Percentiles rank a stretch among this genome's conserved stretches.
phyloP scores from a whole-genome alignment of 2,329 filamentous ascomycete species.

The Aspergillus persii region DNA sequence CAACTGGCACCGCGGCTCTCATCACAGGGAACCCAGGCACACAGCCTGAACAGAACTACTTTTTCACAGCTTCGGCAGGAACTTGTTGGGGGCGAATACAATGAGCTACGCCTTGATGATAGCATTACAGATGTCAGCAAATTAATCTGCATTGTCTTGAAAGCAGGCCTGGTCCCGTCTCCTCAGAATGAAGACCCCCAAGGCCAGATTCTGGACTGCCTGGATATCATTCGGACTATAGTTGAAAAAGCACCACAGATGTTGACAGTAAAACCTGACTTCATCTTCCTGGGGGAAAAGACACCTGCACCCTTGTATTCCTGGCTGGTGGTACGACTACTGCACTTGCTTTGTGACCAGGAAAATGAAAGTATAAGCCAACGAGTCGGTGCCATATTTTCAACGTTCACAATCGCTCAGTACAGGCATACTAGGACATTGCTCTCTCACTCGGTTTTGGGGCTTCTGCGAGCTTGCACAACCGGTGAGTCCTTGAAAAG shows the following conservation, averaged over 20 bases:
- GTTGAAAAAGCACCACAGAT: conserved; percentile 70
- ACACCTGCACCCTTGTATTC: conserved; percentile 51
- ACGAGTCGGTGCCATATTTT: conserved; percentile 36
- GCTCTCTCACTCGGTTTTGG: conserved; percentile 28
- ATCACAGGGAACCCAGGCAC: conserved; percentile 59
- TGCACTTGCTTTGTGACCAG: conserved; percentile 47
- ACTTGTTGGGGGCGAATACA: conserved; percentile 50
- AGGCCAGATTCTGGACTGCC: conserved; percentile 58
- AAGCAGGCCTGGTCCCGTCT: conserved; percentile 66
- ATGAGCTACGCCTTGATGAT: conserved; percentile 55
- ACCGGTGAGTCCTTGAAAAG: conserved; percentile 33
- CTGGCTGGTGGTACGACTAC: conserved; percentile 54
- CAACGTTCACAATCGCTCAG: conserved; percentile 31
- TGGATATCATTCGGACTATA: conserved; percentile 73
- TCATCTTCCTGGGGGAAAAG: conserved; percentile 54
- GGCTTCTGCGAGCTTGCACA: conserved; percentile 34
- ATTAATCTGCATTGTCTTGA: conserved; percentile 78
- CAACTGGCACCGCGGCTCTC: conserved; percentile 82
- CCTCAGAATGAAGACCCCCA: conserved; percentile 54
- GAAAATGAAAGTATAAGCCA: conserved; percentile 42
- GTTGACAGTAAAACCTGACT: conserved; percentile 63
- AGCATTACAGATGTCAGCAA: conserved; percentile 77
- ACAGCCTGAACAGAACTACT: conserved; percentile 67
- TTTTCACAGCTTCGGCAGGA: conserved; percentile 73
- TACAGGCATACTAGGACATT: conserved; percentile 32